These are phyloP conservation scores for Lenwebbia sp. DNA, from an alignment of 345 rosid genomes.

Conservation along the genomic window DNA sequence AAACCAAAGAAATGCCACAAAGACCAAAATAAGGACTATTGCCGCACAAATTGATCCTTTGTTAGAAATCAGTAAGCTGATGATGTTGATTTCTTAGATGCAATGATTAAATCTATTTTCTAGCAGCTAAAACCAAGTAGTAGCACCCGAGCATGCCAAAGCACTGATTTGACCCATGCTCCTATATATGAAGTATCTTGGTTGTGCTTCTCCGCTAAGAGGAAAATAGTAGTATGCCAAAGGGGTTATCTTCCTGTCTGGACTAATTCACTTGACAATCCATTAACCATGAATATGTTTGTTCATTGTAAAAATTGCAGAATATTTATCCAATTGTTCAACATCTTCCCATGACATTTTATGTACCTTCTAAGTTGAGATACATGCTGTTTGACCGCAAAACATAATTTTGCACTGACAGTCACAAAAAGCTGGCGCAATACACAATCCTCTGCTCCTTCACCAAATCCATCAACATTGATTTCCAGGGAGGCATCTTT, in stretches of 20 bases:
- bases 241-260: not conserved
- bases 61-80: not conserved
- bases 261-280: not conserved
- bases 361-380: conserved; percentile 34
- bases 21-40: not conserved
- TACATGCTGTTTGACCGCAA: conserved; percentile 35
- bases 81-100: not conserved
- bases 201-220: not conserved
- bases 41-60: not conserved
- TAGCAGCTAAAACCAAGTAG: not conserved
- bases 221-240: not conserved
- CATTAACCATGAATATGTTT: not conserved
- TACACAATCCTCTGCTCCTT: not conserved
- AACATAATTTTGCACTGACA: conserved; percentile 35
- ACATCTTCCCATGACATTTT: not conserved
- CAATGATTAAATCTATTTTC: not conserved
- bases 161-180: not conserved
- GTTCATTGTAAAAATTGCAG: not conserved
- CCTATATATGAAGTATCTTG: not conserved
- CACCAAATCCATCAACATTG: not conserved
- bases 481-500: not conserved
- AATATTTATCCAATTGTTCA: not conserved
- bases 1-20: not conserved
- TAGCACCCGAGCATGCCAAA: not conserved
- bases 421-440: conserved; percentile 49